phyloP scores from a whole-genome alignment of 1,139 yeast species.

The Martiniozyma asiatica region DNA sequence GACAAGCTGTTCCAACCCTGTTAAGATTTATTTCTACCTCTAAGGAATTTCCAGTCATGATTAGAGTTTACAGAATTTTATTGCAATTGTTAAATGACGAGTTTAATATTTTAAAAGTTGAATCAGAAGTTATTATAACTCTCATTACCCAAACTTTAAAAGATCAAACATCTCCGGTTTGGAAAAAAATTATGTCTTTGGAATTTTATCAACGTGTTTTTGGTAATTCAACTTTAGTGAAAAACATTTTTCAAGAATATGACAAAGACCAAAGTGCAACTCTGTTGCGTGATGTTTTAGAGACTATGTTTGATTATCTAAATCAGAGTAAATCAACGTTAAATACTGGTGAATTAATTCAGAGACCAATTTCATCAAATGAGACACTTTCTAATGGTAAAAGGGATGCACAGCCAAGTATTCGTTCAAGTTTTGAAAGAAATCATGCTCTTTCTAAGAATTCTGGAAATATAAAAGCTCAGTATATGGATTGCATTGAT shows the following conservation, averaged over 20 bases:
- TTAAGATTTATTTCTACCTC: constrained; percentile 53
- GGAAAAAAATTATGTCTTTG: constrained; percentile 65
- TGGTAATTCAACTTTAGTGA: constrained; percentile 40
- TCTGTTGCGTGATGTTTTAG: constrained; percentile 47
- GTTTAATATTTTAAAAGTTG: constrained; percentile 51
- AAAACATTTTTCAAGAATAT: constrained; percentile 45
- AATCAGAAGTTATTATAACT: constrained; percentile 70
- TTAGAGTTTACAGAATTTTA: constrained; percentile 64
- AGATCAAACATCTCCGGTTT: constrained; percentile 37
- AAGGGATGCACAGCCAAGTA: constrained; percentile 1
- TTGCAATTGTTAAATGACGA: constrained; percentile 50
- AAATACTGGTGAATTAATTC: constrained; percentile 27
- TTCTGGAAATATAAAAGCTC: constrained; percentile 24
- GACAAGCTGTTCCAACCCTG: constrained; percentile 62
- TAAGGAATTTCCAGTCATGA: constrained; percentile 53
- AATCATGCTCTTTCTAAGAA: constrained; percentile 10
- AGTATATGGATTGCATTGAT: constrained; percentile 62
- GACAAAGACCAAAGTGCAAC: constrained; percentile 51
- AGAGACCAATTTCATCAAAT: constrained; percentile 13
- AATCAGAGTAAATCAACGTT: constrained; percentile 27
- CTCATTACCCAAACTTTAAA: constrained; percentile 54
- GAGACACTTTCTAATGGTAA: not conserved
- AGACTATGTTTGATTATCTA: constrained; percentile 29
- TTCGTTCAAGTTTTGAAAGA: not conserved
- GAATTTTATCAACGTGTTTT: constrained; percentile 60